These are phyloP conservation scores for Clavariopsis aquatica DNA, from an alignment of 495 filamentous ascomycete species.

Conservation along the genomic window DNA sequence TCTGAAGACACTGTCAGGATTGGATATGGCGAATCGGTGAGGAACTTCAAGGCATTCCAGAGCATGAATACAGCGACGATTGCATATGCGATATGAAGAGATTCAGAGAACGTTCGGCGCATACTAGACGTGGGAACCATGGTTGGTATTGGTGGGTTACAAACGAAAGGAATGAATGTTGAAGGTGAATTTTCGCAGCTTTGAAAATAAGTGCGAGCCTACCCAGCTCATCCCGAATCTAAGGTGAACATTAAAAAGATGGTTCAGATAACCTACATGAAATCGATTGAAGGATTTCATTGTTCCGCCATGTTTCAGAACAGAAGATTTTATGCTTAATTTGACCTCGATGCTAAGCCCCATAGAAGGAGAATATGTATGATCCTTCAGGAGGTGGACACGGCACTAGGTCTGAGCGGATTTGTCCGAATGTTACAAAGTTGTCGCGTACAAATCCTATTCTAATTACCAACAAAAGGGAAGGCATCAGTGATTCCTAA, in stretches of 20 bases:
- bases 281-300: constrained; percentile 1
- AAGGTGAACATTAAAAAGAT: background rate
- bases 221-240: background rate
- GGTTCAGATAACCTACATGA: background rate
- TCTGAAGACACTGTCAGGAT: constrained; percentile 39
- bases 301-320: background rate
- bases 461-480: background rate
- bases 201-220: background rate
- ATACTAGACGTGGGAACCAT: background rate
- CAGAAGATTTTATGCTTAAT: background rate
- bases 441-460: no score
- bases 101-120: background rate
- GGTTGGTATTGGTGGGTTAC: constrained; percentile 1
- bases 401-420: background rate
- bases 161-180: background rate
- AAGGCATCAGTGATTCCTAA: background rate
- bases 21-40: constrained; percentile 17
- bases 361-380: background rate
- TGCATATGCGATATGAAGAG: no score
- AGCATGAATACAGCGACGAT: constrained; percentile 3
- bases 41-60: background rate
- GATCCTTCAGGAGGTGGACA: background rate
- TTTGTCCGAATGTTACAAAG: background rate
- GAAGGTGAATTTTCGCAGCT: background rate
- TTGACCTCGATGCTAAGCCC: background rate